Base-by-base conservation (phyloP, 176 grass and related monocot species). In the Cenchrus purpureus region DNA sequence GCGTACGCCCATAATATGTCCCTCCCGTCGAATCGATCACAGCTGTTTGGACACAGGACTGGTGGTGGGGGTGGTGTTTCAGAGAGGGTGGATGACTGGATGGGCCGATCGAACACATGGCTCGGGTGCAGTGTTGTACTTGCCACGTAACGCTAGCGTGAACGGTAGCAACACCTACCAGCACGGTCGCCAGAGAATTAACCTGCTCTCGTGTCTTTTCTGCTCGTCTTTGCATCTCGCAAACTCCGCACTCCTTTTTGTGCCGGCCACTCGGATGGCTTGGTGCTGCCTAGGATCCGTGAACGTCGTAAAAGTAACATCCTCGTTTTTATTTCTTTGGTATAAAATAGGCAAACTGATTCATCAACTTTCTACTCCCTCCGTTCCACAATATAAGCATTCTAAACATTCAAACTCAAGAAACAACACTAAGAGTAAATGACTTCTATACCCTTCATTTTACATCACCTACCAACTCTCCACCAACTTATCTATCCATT, bases 141-240 rank as follows among this genome's bases (percentile, higher is more conserved):
- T 12, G n/a, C 49, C 51, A 25, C 15, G 19, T 42, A 44, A 69
- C 63, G 32, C 50, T 81, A 70, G 34, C 65, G 14, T 50, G 31
- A 31, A 31, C 29, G 4, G 50, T 68, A 81, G 25, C 52, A 17
- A 12, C 46, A 67, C 63, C 43, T 0, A n/a, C 78, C 45, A 20
- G 20, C 8, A 71, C 17, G 32, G 28, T 54, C 29, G 17, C 32
- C 64, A 57, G 65, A 28, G 32, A 81, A 55, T 1, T 82, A 82
- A 71, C 79, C 42, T 82, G 52, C 79, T 31, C 66, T 16, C 1
- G n/a, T 82, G 79, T 82, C 79, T 71, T 17, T 71, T 71, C 51
- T 77, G 62, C 55, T 77, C 83, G 64, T 68, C 64, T 49, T 13
- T 7, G 65, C 51, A 59, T 82, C 68, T 80, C 40, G 10, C 37